phyloP scores from a whole-genome alignment of 2,329 filamentous ascomycete species.

The Penicillium sp. region DNA sequence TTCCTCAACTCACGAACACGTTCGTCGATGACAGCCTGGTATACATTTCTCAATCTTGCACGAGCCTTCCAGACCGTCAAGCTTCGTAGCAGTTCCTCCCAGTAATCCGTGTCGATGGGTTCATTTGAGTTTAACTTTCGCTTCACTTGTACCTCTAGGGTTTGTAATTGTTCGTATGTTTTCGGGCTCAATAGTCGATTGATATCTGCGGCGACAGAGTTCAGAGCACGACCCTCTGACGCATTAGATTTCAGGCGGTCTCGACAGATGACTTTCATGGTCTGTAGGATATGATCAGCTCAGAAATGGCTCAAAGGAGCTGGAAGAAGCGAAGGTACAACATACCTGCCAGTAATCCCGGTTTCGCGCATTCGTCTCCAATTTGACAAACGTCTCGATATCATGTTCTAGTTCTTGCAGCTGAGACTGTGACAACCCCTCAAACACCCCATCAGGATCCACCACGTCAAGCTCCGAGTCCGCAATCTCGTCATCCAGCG shows the following conservation, averaged over 20 bases:
- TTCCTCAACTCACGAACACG: slow-evolving; percentile 67
- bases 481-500: slow-evolving; percentile 77
- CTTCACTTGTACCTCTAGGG: slow-evolving; percentile 82
- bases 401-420: slow-evolving; percentile 78
- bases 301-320: background rate
- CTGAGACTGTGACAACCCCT: slow-evolving; percentile 66
- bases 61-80: slow-evolving; percentile 89
- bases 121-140: slow-evolving; percentile 85
- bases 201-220: slow-evolving; percentile 81
- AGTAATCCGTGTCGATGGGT: slow-evolving; percentile 94
- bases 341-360: slow-evolving; percentile 80
- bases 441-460: slow-evolving; percentile 78
- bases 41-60: slow-evolving; percentile 77
- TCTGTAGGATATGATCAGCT: slow-evolving; percentile 45
- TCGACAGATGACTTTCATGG: slow-evolving; percentile 79
- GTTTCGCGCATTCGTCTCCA: slow-evolving; percentile 78
- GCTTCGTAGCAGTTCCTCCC: slow-evolving; percentile 87
- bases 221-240: slow-evolving; percentile 72
- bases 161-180: slow-evolving; percentile 80
- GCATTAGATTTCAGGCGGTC: slow-evolving; percentile 70
- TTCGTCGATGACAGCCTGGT: slow-evolving; percentile 70
- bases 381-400: slow-evolving; percentile 73
- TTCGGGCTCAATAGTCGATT: slow-evolving; percentile 86
- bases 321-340: background rate
- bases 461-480: slow-evolving; percentile 77